A percentile compares a stretch with the other conserved stretches of the same genome.
Conservation (phyloP, 768 basidiomycete species). For the Tricholoma matsutake region DNA sequence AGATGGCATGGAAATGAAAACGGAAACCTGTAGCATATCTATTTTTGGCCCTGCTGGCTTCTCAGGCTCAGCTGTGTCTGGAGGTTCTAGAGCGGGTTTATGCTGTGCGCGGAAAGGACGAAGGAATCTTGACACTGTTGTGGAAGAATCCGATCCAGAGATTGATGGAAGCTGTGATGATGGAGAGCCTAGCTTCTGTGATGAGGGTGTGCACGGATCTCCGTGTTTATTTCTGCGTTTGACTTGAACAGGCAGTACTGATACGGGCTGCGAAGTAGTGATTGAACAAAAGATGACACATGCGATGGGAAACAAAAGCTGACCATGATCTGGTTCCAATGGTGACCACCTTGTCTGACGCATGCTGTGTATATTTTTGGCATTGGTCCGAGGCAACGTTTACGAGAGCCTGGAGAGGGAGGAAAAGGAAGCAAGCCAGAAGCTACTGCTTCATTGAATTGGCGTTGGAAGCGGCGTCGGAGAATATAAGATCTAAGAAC, state of each 20-base stretch:
- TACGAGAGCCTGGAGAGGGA: slow-evolving; percentile 35
- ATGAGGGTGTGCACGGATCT: not conserved
- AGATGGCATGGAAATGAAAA: slow-evolving; percentile 58
- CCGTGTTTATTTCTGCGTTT: slow-evolving; percentile 29
- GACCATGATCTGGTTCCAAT: slow-evolving; percentile 51
- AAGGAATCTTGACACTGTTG: not conserved
- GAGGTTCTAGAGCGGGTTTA: not conserved
- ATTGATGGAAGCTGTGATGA: slow-evolving; percentile 7
- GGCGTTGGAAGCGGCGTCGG: slow-evolving; percentile 54
- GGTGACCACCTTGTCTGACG: slow-evolving; percentile 31
- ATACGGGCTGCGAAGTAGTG: slow-evolving; percentile 32
- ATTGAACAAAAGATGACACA: slow-evolving; percentile 9
- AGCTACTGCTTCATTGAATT: slow-evolving; percentile 50
- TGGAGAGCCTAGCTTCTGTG: slow-evolving; percentile 5
- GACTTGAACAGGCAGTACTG: slow-evolving; percentile 33
- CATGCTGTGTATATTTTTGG: slow-evolving; percentile 51
- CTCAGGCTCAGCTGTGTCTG: slow-evolving; percentile 4
- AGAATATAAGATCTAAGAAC: slow-evolving; percentile 61
- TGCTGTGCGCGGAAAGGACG: slow-evolving; percentile 5
- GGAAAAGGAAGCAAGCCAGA: slow-evolving; percentile 46
- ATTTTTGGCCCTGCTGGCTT: slow-evolving; percentile 16
- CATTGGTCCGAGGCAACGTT: slow-evolving; percentile 41
- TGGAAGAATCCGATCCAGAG: slow-evolving; percentile 2
- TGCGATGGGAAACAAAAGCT: slow-evolving; percentile 15
- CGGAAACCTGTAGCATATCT: slow-evolving; percentile 49